phyloP scores from a whole-genome alignment of 1,139 yeast species.

The Yamadazyma dendronema region DNA sequence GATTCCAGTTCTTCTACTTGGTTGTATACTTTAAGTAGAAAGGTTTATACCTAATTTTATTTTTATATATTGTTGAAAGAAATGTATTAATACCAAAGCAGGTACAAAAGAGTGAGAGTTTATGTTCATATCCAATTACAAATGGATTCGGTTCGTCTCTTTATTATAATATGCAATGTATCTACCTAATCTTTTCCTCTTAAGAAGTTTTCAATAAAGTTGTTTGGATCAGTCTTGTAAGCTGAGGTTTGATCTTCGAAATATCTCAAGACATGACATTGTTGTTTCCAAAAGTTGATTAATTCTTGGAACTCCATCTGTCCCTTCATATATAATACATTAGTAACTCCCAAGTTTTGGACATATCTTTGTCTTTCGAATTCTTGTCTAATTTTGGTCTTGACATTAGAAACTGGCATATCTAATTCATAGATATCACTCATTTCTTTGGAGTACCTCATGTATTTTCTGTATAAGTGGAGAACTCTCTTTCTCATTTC shows the following conservation, averaged over 20 bases:
- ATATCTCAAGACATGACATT: constrained; percentile 79
- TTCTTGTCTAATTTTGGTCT: constrained; percentile 85
- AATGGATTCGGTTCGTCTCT: neutral
- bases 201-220: constrained; percentile 71
- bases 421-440: constrained; percentile 75
- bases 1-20: neutral
- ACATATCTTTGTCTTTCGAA: constrained; percentile 82
- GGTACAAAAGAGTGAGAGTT: neutral
- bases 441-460: constrained; percentile 62
- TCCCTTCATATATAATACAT: constrained; percentile 74
- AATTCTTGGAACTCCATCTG: constrained; percentile 91
- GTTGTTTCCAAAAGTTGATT: constrained; percentile 89
- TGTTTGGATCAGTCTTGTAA: constrained; percentile 47
- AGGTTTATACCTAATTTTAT: constrained; percentile 3
- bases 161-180: constrained; percentile 2
- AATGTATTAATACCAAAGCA: constrained; percentile 4
- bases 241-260: constrained; percentile 65
- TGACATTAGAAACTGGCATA: constrained; percentile 76
- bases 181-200: constrained; percentile 42
- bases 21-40: constrained; percentile 2
- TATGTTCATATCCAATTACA: neutral
- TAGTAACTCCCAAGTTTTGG: constrained; percentile 60
- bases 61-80: constrained; percentile 6
- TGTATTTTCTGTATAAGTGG: constrained; percentile 69
- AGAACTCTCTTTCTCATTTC: constrained; percentile 68